Evolutionary conservation across 176 grass and related monocot genomes (phyloP).

Genomic region (Luzula sylvatica): DNA sequence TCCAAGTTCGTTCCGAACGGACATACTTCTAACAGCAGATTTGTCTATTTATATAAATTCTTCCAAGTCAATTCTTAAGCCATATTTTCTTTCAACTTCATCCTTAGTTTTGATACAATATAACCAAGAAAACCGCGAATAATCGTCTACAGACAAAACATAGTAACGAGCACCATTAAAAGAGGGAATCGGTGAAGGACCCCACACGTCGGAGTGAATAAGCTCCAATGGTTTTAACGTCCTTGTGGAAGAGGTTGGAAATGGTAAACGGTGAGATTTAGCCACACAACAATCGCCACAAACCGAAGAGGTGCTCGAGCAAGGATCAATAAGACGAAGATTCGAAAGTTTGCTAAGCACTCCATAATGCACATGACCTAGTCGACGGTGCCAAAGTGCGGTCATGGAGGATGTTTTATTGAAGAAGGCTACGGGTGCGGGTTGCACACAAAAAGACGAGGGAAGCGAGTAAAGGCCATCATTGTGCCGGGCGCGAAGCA

Average conservation of each 20-base stretch:
- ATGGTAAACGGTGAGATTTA: not conserved
- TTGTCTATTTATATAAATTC: too few species aligned
- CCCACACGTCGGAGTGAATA: not conserved
- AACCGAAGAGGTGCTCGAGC: not conserved
- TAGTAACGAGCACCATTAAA: not conserved
- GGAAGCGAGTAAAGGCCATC: not conserved
- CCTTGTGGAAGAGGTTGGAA: not conserved
- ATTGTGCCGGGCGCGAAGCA: not conserved
- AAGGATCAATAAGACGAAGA: too few species aligned
- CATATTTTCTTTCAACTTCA: too few species aligned
- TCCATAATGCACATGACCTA: too few species aligned
- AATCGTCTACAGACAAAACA: constrained; percentile 12
- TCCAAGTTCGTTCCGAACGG: too few species aligned
- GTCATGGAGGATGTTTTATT: too few species aligned
- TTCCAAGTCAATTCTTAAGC: too few species aligned
- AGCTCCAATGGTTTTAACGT: not conserved
- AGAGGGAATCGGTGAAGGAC: not conserved
- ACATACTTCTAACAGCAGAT: too few species aligned
- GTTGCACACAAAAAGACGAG: too few species aligned
- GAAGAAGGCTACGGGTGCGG: too few species aligned
- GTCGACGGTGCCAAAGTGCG: too few species aligned
- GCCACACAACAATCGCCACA: not conserved
- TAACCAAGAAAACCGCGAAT: not conserved
- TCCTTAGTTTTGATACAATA: not conserved
- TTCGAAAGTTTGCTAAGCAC: too few species aligned